These are phyloP conservation scores for Periconia digitata DNA, from an alignment of 2,329 filamentous ascomycete species.

Conservation along the genomic window DNA sequence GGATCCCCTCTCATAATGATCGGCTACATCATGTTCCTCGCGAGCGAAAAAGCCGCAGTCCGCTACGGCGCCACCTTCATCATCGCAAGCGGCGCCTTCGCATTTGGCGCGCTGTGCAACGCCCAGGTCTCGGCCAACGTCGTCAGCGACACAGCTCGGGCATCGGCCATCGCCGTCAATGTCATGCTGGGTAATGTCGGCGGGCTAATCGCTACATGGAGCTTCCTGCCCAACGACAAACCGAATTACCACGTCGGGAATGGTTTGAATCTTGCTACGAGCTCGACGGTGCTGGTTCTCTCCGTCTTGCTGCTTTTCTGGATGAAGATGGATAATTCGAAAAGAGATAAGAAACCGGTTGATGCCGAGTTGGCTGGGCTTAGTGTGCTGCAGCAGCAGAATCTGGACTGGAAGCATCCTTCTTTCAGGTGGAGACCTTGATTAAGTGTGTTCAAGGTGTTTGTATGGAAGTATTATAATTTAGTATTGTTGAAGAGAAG, in stretches of 20 bases:
- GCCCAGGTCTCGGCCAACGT: slow-evolving; percentile 71
- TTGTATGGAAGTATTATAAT: too few relatives aligned
- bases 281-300: slow-evolving; percentile 57
- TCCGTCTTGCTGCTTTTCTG: slow-evolving; percentile 56
- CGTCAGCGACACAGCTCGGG: slow-evolving; percentile 68
- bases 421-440: slow-evolving; percentile 62
- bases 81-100: slow-evolving; percentile 65
- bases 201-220: slow-evolving; percentile 67
- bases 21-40: slow-evolving; percentile 72
- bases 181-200: slow-evolving; percentile 77
- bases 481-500: too few relatives aligned
- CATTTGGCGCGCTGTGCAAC: slow-evolving; percentile 65
- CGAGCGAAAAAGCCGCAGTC: slow-evolving; percentile 50
- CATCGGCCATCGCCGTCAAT: slow-evolving; percentile 65
- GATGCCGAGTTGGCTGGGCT: slow-evolving; percentile 60
- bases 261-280: slow-evolving; percentile 67
- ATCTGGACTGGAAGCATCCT: slow-evolving; percentile 55
- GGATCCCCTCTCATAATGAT: slow-evolving; percentile 66
- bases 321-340: slow-evolving; percentile 65
- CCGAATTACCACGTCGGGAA: slow-evolving; percentile 72
- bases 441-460: slow-evolving; percentile 6
- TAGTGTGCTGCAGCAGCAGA: slow-evolving; percentile 28
- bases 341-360: slow-evolving; percentile 56
- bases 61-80: slow-evolving; percentile 73
- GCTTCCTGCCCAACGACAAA: slow-evolving; percentile 62